Evolutionary conservation across 75 land plant genomes (phyloP), one percentile per base, ranked within the genome.

Genomic region (Gnetum montanum): DNA sequence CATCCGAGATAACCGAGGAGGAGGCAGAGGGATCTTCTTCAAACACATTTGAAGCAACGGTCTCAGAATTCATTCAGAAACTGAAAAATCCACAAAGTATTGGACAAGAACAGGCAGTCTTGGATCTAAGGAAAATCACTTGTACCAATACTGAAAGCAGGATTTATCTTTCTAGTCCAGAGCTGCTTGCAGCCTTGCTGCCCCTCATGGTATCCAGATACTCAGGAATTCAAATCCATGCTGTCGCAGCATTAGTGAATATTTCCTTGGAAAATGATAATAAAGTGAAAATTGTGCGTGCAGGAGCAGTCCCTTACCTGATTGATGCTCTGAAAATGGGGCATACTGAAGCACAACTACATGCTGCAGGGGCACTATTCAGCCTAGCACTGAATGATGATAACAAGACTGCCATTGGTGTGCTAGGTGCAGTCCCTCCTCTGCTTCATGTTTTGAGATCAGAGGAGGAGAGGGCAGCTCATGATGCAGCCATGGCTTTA

Each of bases 221-320:
- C 47, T n/a, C 64, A 4, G 46, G 33, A 8, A 63, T 79, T 4
- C 87, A 82, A 64, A 59, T 50, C 36, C 69, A 77, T 65, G 79
- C 96, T 19, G 59, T 67, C 4, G 96, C 96, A 23, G 54, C 83
- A 6, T 28, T 80, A n/a, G 69, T 83, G 38, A 83, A 83, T 54
- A 65, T 83, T 6, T 81, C 87, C 6, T 61, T 83, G 43, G 81
- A 76, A 53, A 66, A 52, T n/a, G 28, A 31, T 4, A 81, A 81
- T 58, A 73, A 74, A 70, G 47, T 71, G 30, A 56, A 20, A 40
- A 72, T 83, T 54, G 76, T 72, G 13, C 64, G 86, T 6, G 72
- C 77, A 19, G 88, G 81, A 29, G 64, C 61, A 33, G 54, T 81
- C 34, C 81, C 81, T 6, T 46, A 57, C 33, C 64, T 82, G 20